Percentiles rank a stretch among this genome's conserved stretches.
These are phyloP conservation scores for Friedmanniomyces simplex DNA, from an alignment of 495 filamentous ascomycete genomes.

Conservation along the genomic window DNA sequence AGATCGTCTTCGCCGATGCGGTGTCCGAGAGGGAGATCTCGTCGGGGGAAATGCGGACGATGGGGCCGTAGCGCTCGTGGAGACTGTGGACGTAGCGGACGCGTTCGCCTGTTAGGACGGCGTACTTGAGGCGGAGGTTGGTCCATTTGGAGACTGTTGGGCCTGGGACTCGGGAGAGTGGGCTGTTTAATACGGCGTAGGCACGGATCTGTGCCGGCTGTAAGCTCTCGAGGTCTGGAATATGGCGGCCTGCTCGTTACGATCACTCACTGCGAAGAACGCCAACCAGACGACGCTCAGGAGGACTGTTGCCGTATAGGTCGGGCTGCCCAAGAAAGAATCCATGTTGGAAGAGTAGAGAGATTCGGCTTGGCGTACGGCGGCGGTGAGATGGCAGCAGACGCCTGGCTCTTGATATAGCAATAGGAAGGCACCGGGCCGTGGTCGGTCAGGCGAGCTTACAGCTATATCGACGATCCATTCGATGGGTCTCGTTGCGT, in stretches of 20 bases:
- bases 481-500: not conserved
- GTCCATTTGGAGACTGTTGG: not conserved
- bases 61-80: constrained; percentile 4
- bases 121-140: not conserved
- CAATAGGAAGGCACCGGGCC: too few relatives aligned
- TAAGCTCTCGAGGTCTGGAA: not conserved
- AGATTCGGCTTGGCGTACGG: not conserved
- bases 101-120: not conserved
- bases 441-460: too few relatives aligned
- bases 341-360: not conserved
- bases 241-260: not conserved
- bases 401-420: too few relatives aligned
- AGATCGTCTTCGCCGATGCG: constrained; percentile 32
- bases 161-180: not conserved
- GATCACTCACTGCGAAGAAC: not conserved
- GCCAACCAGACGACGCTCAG: not conserved
- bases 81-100: not conserved
- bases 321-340: not conserved
- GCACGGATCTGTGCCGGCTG: not conserved
- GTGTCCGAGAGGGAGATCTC: constrained; percentile 35
- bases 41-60: constrained; percentile 34
- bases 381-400: not conserved
- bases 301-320: not conserved
- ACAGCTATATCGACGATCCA: too few relatives aligned
- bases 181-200: not conserved